A percentile compares a stretch with the other conserved stretches of the same genome.
These are phyloP conservation scores for Aquilaria agallochum DNA, from an alignment of 441 rosid species.

Conservation along the genomic window DNA sequence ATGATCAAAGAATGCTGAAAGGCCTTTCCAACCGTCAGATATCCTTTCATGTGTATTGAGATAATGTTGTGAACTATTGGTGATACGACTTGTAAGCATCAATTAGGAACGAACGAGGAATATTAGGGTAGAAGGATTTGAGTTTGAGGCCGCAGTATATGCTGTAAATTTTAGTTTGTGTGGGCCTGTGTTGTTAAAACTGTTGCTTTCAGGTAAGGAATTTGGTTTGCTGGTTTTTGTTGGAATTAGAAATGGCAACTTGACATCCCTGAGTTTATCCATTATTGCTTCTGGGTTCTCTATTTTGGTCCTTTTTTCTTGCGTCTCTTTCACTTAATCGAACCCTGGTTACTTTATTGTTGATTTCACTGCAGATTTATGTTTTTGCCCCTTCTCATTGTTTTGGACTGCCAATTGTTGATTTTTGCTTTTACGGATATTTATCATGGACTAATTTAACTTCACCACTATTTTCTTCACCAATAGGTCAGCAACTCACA, in stretches of 20 bases:
- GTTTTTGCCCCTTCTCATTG: slow-evolving; percentile 13
- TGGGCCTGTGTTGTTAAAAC: slow-evolving; percentile 59
- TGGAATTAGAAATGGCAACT: slow-evolving; percentile 38
- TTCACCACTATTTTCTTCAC: slow-evolving; percentile 39
- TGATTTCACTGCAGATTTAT: slow-evolving; percentile 31
- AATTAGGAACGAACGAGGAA: too few relatives aligned
- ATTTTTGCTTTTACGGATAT: slow-evolving; percentile 44
- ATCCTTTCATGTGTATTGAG: too few relatives aligned
- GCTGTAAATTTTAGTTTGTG: slow-evolving; percentile 33
- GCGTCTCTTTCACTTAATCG: slow-evolving; percentile 36
- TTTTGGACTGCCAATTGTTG: slow-evolving; percentile 32
- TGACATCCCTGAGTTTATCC: slow-evolving; percentile 24
- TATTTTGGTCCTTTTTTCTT: slow-evolving; percentile 34
- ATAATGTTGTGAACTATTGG: too few relatives aligned
- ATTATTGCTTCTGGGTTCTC: slow-evolving; percentile 35
- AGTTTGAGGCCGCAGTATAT: slow-evolving; percentile 13
- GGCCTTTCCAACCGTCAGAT: too few relatives aligned
- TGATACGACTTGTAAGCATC: too few relatives aligned
- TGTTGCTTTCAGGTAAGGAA: slow-evolving; percentile 50
- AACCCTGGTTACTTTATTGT: slow-evolving; percentile 35
- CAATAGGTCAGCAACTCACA: slow-evolving; percentile 54
- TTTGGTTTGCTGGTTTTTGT: slow-evolving; percentile 37
- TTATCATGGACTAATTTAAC: slow-evolving; percentile 47
- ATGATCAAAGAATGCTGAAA: too few relatives aligned
- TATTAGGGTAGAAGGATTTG: background rate